Evolutionary conservation across 1,284 basidiomycete species (phyloP).

Genomic region (Tylopilus orsonianus): DNA sequence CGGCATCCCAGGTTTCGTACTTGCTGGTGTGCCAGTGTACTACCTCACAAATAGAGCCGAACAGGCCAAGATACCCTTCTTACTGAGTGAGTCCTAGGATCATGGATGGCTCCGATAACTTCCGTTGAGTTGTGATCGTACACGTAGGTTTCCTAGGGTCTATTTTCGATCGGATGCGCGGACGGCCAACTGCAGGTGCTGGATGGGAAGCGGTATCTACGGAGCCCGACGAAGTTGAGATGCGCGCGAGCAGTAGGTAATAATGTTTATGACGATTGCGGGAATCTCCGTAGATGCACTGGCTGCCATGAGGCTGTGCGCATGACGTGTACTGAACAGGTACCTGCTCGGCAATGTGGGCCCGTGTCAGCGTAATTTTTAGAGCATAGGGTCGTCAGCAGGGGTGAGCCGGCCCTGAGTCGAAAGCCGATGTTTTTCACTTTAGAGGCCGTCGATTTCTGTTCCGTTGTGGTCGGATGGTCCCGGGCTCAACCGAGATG

Average conservation of each 20-base stretch:
- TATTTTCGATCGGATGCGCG: conserved; percentile 46
- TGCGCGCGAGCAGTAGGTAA: conserved; percentile 26
- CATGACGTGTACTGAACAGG: neutral
- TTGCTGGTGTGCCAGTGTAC: conserved; percentile 81
- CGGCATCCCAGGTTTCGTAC: conserved; percentile 54
- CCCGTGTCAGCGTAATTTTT: neutral
- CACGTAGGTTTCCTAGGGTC: conserved; percentile 44
- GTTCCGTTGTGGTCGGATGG: neutral
- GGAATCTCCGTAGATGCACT: neutral
- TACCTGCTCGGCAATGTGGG: neutral
- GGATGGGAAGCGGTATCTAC: conserved; percentile 78
- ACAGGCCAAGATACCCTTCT: conserved; percentile 42
- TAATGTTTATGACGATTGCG: neutral
- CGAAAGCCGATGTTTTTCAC: too few species aligned
- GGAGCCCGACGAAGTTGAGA: conserved; percentile 72
- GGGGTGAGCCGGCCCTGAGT: too few species aligned
- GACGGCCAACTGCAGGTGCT: conserved; percentile 49
- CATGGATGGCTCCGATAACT: neutral
- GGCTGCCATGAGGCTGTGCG: neutral
- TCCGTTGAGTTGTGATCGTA: neutral
- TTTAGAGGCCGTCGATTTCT: too few species aligned
- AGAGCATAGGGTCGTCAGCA: neutral
- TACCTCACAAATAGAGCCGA: conserved; percentile 69
- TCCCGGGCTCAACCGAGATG: neutral
- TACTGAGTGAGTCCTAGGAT: conserved; percentile 44